phyloP scores from a whole-genome alignment of 805 yeast genomes.

The Torulaspora delbrueckii region DNA sequence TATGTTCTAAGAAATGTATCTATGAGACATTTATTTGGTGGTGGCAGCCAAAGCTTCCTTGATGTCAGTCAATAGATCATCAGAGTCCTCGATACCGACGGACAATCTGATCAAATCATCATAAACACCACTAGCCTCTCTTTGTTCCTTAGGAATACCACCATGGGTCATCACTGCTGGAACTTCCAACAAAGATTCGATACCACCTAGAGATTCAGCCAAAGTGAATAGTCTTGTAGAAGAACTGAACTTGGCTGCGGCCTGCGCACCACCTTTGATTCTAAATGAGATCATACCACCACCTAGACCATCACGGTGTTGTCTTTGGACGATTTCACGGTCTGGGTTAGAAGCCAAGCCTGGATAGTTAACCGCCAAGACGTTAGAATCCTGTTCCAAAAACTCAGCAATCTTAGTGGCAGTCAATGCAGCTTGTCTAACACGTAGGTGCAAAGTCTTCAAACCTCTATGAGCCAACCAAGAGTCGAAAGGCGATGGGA shows the following conservation, averaged over 20 bases:
- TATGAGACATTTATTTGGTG: background rate
- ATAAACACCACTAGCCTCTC: constrained; percentile 75
- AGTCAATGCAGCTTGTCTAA: constrained; percentile 57
- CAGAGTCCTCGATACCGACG: constrained; percentile 82
- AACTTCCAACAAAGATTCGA: constrained; percentile 78
- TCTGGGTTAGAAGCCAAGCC: constrained; percentile 65
- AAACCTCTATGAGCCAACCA: constrained; percentile 93
- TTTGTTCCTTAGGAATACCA: constrained; percentile 73
- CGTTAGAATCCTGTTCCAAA: constrained; percentile 47
- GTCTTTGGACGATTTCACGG: constrained; percentile 59
- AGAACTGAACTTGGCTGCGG: constrained; percentile 69
- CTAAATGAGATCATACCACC: constrained; percentile 92
- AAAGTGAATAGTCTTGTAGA: constrained; percentile 72
- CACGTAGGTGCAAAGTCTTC: constrained; percentile 79
- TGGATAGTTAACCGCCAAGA: constrained; percentile 74
- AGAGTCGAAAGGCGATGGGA: constrained; percentile 85
- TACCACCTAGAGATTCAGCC: constrained; percentile 89
- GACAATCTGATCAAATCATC: constrained; percentile 79
- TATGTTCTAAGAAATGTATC: background rate
- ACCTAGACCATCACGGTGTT: constrained; percentile 80
- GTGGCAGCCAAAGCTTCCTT: constrained; percentile 54
- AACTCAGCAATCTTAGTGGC: constrained; percentile 69
- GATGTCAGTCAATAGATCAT: constrained; percentile 68
- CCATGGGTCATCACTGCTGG: constrained; percentile 93
- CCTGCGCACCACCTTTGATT: constrained; percentile 73